Conservation (phyloP, 2,329 filamentous ascomycete species). For the Leptographium flavum region DNA sequence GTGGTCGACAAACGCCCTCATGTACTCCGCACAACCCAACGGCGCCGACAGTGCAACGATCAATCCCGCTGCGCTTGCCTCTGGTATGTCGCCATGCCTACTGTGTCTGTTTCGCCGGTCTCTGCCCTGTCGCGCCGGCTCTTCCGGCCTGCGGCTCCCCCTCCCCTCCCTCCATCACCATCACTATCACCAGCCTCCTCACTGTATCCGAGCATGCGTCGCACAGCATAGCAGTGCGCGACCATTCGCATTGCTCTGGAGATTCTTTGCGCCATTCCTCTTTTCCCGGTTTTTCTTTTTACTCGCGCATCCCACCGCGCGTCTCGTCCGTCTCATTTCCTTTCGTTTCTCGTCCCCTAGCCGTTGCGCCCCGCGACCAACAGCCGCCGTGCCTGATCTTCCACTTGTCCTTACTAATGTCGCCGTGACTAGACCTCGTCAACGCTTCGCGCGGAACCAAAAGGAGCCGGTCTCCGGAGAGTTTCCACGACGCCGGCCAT, state of each 20-base stretch:
- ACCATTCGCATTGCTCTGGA: too few relatives aligned
- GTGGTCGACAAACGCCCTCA: slow-evolving; percentile 29
- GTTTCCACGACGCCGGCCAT: slow-evolving; percentile 38
- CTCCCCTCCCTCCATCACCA: not conserved
- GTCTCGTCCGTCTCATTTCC: not conserved
- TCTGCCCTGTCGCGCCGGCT: slow-evolving; percentile 2
- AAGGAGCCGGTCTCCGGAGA: slow-evolving; percentile 63
- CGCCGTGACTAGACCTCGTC: slow-evolving; percentile 7
- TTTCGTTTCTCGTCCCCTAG: not conserved
- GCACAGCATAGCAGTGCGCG: not conserved
- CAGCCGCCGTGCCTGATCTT: slow-evolving; percentile 16
- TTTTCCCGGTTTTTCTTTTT: too few relatives aligned
- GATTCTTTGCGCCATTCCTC: not conserved
- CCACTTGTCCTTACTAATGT: slow-evolving; percentile 1
- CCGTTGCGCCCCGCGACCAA: not conserved
- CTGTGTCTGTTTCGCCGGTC: not conserved
- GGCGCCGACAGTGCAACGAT: slow-evolving; percentile 78
- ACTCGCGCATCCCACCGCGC: too few relatives aligned
- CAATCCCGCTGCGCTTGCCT: slow-evolving; percentile 77
- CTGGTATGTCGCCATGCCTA: slow-evolving; percentile 39
- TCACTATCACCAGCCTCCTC: too few relatives aligned
- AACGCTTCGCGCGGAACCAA: slow-evolving; percentile 51
- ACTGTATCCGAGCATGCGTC: not conserved
- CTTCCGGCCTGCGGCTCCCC: not conserved
- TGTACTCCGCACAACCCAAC: slow-evolving; percentile 52